Conservation (phyloP, 1,139 yeast genomes). For the Kodamaea anthophila region DNA sequence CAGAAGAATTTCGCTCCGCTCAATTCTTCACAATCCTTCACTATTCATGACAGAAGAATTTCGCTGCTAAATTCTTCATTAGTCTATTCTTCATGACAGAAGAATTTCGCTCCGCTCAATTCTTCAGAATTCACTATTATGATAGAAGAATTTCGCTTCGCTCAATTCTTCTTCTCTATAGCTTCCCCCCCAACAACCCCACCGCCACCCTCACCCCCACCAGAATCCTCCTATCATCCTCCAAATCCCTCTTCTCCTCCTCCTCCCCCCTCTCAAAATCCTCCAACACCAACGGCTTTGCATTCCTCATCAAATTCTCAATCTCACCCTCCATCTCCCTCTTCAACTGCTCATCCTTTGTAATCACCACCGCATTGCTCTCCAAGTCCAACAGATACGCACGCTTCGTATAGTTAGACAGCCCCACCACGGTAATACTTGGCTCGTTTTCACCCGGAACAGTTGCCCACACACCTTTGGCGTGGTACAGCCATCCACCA, state of each 20-base stretch:
- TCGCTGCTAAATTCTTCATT: too few relatives aligned
- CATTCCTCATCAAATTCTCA: slow-evolving; percentile 49
- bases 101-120: too few relatives aligned
- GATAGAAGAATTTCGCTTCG: too few relatives aligned
- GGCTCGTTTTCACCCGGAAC: slow-evolving; percentile 57
- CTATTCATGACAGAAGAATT: too few relatives aligned
- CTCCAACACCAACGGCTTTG: slow-evolving; percentile 44
- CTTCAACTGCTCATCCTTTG: slow-evolving; percentile 59
- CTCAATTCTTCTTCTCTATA: too few relatives aligned
- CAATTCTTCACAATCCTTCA: too few relatives aligned
- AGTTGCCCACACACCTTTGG: slow-evolving; percentile 91
- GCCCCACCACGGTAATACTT: slow-evolving; percentile 76
- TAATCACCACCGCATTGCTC: slow-evolving; percentile 73
- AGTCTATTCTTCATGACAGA: too few relatives aligned
- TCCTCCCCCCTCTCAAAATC: slow-evolving; percentile 42
- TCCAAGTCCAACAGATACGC: slow-evolving; percentile 87
- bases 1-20: too few relatives aligned
- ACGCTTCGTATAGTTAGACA: slow-evolving; percentile 88
- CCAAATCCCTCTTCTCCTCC: slow-evolving; percentile 18
- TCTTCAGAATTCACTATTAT: too few relatives aligned
- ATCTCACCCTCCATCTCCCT: slow-evolving; percentile 56
- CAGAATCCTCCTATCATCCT: slow-evolving; percentile 54
- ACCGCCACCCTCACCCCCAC: slow-evolving; percentile 61
- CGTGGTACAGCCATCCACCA: slow-evolving; percentile 96
- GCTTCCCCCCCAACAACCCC: slow-evolving; percentile 56